A percentile compares a stretch with the other conserved stretches of the same genome.
phyloP scores from a whole-genome alignment of 768 basidiomycete species.

The Podaxis sp. region DNA sequence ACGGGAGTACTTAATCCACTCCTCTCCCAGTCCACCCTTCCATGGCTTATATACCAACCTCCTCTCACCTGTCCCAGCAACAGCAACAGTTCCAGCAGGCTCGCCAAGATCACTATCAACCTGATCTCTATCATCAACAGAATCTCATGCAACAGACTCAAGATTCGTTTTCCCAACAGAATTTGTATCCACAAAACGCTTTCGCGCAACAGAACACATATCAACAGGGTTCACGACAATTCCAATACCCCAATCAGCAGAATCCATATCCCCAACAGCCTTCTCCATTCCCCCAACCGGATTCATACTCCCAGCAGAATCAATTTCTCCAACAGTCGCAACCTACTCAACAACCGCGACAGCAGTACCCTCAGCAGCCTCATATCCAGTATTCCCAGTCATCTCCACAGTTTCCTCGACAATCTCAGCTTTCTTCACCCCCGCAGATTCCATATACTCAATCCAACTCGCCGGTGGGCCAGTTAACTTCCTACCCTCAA shows the following conservation, averaged over 20 bases:
- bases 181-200: too few species aligned
- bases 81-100: conserved; percentile 1
- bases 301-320: not conserved
- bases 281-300: not conserved
- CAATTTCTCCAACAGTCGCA: not conserved
- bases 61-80: not conserved
- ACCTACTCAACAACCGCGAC: not conserved
- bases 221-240: not conserved
- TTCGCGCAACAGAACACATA: not conserved
- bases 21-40: not conserved
- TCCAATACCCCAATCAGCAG: not conserved
- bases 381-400: conserved; percentile 1
- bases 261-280: not conserved
- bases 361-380: not conserved
- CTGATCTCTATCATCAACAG: conserved; percentile 1
- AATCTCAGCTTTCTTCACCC: not conserved
- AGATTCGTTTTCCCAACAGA: too few species aligned
- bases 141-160: too few species aligned
- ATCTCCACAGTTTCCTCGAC: not conserved
- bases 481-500: not conserved
- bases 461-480: not conserved
- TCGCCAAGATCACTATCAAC: not conserved
- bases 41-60: conserved; percentile 8
- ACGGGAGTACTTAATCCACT: conserved; percentile 4
- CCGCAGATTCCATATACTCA: not conserved